Base-by-base conservation (phyloP, 352 stramenopile species). In the Pythium sukuiense region DNA sequence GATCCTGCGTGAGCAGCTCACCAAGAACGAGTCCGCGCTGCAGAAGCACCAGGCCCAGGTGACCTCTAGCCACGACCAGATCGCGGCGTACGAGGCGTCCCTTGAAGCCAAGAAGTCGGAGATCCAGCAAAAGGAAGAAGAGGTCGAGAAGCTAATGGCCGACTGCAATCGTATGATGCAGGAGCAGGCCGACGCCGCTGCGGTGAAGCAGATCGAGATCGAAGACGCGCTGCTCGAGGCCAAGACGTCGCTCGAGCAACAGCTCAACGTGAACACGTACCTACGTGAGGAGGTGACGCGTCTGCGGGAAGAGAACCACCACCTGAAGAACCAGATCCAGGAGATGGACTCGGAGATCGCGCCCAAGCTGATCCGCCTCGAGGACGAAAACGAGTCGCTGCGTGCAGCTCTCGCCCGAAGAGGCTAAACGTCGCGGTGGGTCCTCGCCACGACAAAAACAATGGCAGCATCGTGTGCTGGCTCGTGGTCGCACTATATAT, bases 101-200 rank as follows among this genome's bases (percentile, higher is more conserved):
- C 71, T 95, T 29, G 74, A 82, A 57, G 48, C 61, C 13, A 95
- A 85, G 55, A 80, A 87, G 53, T 46, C 45, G 2, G 85, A 95
- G 61, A 92, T 95, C 46, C 32, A 57, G 6, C 68, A 80, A 46
- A 93, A 93, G 60, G 85, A 95, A 61, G 63, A 86, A 8, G 87
- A 95, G 46, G 85, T 95, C 8, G 87, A 95, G 71, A 77, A 72
- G 41, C 77, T 95, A 35, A 93, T 93, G 85, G 76, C 63, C 32
- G 87, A 95, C 71, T 95, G 87, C 77, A 87, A 92, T 48, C 87
- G 85, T 58, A 88, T 93, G 78, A 74, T 95, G 62, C 87, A 95
- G 60, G 87, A 95, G 69, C 84, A 93, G 65, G 87, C 87, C 0
- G 85, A 93, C 61, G 33, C 82, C 20, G 87, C 87, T 7, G 76